Evolutionary conservation across 257 asterid genomes (phyloP), one percentile per base, ranked within the genome.

Genomic region (Forsythia suspensa): DNA sequence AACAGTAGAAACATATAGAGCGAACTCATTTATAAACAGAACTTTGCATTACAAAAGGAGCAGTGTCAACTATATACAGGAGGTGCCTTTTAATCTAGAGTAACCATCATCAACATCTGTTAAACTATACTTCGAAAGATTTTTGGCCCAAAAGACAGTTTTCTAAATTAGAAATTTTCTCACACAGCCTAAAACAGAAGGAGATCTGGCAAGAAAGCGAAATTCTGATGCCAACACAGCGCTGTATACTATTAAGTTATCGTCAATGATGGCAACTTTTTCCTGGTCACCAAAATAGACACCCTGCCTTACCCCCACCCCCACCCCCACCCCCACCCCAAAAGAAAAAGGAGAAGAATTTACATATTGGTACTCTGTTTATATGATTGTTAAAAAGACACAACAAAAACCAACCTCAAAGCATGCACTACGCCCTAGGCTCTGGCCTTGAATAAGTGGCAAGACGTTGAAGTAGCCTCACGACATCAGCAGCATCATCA

Each of bases 401-500:
- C 78, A 81, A 29, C 34, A 29, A 29, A 82, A 84, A 18, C 85
- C 76, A 74, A 81, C 85, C 65, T 74, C 81, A 68, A 86, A 86
- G 21, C 74, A 80, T n/a, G 69, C 74, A 16, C 82, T 77, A 80
- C 74, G 71, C 72, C 16, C 76, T 71, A 39, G 88, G 81, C 52
- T 81, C 82, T 72, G 86, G 88, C 72, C 57, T 71, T 46, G 89
- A 82, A n/a, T 79, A 84, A 73, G 74, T 81, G 6, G 82, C 81
- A 55, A 87, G 90, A 13, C 78, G 87, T 61, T 48, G 73, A 40
- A 87, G 87, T 83, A 85, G 66, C 41, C 83, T 87, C 76, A 84
- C 74, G 6, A 87, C 88, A 66, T 87, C 90, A 73, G 80, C 68
- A 6, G 89, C 80, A 70, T 87, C 91, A 57, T 87, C 88, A 8